These are phyloP conservation scores for Aspergillus costaricaensis DNA, from an alignment of 2,329 filamentous ascomycete species.

Conservation along the genomic window DNA sequence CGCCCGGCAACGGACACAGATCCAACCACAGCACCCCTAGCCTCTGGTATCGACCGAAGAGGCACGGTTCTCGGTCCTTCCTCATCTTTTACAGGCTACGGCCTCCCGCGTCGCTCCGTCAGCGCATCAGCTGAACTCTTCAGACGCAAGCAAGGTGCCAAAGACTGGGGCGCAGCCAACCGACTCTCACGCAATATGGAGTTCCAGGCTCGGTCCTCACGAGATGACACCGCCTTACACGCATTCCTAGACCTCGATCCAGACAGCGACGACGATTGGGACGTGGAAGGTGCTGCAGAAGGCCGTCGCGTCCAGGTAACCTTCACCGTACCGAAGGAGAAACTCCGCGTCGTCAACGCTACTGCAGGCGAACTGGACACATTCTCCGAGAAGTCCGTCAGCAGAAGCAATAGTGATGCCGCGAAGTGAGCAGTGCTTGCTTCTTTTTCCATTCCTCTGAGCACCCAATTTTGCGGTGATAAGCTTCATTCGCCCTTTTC, in stretches of 20 bases:
- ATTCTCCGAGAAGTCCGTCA: constrained; percentile 32
- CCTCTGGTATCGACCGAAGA: constrained; percentile 33
- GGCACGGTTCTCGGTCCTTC: constrained; percentile 25
- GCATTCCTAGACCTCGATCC: constrained; percentile 26
- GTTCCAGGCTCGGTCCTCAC: constrained; percentile 18
- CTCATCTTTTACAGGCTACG: constrained; percentile 5
- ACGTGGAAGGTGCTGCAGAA: constrained; percentile 73
- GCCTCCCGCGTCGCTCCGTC: constrained; percentile 47
- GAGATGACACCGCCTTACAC: constrained; percentile 31
- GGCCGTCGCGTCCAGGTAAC: constrained; percentile 76
- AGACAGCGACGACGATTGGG: constrained; percentile 62
- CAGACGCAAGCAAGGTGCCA: constrained; percentile 54
- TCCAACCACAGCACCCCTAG: constrained; percentile 20
- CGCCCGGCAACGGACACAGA: constrained; percentile 24
- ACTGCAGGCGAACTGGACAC: constrained; percentile 45
- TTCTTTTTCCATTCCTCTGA: too few relatives aligned
- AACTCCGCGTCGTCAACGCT: constrained; percentile 85
- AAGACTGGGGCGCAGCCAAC: constrained; percentile 53
- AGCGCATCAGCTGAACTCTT: constrained; percentile 51
- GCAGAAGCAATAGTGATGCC: constrained; percentile 23
- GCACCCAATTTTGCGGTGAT: neutral
- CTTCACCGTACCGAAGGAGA: constrained; percentile 89
- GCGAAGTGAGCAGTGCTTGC: neutral
- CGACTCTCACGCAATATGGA: constrained; percentile 23
- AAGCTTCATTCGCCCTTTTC: too few relatives aligned